Evolutionary conservation across 2,329 filamentous ascomycete species (phyloP), one percentile per base, ranked within the genome.

Genomic region (Colletotrichum euphorbiae): DNA sequence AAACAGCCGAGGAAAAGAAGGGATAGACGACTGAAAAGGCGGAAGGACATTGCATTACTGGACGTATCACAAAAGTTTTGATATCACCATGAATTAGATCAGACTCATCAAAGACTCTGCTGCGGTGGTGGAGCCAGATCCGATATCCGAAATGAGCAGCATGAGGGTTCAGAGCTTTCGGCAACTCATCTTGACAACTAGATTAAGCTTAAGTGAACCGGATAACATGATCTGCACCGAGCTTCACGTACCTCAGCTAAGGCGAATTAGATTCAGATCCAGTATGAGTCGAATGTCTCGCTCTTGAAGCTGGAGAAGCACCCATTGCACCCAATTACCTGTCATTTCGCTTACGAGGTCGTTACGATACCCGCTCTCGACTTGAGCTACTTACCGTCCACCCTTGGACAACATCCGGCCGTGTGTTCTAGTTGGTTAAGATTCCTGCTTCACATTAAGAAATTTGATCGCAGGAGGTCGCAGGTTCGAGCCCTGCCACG

Each of bases 391-490:
- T 15, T 46, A 7, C 28, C 6, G 40, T n/a, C 24, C 5, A 9
- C 1, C 6, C 11, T 2, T 3, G 0, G 5, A 4, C 3, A 19
- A 55, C 7, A 36, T 42, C 58, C 28, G 66, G 66, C 66, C 65
- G 66, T 66, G 66, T 69, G 66, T 69, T 69, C 61, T 69, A 69
- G 66, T 69, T 62, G 66, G 57, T 68, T 66, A 69, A 65, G 66
- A 69, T 69, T 69, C 48, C 66, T 69, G 61, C 52, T 69, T 68
- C 57, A 63, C 67, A 69, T 40, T 42, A n/a, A 36, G n/a, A 28
- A 33, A 52, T 43, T 19, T 48, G 31, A 24, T 46, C 52, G 43
- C 57, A 69, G 67, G 46, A 69, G 67, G 64, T 63, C 64, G 57
- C 67, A 69, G 67, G 67, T 69, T 69, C 64, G 68, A 70, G 55